Evolutionary conservation across 2,329 filamentous ascomycete species (phyloP).

Genomic region (Plectosphaerella sp.): DNA sequence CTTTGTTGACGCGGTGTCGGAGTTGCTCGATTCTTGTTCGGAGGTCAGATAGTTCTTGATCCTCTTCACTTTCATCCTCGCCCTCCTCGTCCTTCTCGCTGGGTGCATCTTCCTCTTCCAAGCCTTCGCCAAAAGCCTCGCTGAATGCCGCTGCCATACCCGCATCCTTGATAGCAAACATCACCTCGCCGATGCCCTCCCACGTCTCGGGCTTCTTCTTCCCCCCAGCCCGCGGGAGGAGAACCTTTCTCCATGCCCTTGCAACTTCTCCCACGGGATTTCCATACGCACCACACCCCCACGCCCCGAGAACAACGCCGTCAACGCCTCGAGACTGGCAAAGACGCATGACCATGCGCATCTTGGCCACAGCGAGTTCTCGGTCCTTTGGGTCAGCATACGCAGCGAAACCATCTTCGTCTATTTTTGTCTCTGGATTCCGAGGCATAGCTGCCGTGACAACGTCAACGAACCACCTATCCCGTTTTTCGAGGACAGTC

Average conservation of each 20-base stretch:
- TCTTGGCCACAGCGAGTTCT: conserved; percentile 48
- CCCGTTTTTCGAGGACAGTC: conserved; percentile 31
- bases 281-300: conserved; percentile 61
- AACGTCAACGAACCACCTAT: conserved; percentile 55
- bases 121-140: conserved; percentile 36
- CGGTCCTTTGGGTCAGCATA: conserved; percentile 44
- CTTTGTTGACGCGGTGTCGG: conserved; percentile 17
- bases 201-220: conserved; percentile 25
- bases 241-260: conserved; percentile 38
- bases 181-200: conserved; percentile 43
- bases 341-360: conserved; percentile 53
- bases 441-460: conserved; percentile 54
- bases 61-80: conserved; percentile 4
- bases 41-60: conserved; percentile 14
- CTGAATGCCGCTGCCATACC: conserved; percentile 49
- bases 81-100: conserved; percentile 12
- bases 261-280: conserved; percentile 58
- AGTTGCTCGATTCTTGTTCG: conserved; percentile 21
- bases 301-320: conserved; percentile 55
- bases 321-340: conserved; percentile 36
- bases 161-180: conserved; percentile 53
- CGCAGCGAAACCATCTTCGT: conserved; percentile 20
- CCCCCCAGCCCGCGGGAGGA: conserved; percentile 14
- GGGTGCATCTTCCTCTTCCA: conserved; percentile 17
- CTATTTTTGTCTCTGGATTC: conserved; percentile 45